These are phyloP conservation scores for Diphasiastrum complanatum DNA, from an alignment of 83 land plant species.

Conservation along the genomic window DNA sequence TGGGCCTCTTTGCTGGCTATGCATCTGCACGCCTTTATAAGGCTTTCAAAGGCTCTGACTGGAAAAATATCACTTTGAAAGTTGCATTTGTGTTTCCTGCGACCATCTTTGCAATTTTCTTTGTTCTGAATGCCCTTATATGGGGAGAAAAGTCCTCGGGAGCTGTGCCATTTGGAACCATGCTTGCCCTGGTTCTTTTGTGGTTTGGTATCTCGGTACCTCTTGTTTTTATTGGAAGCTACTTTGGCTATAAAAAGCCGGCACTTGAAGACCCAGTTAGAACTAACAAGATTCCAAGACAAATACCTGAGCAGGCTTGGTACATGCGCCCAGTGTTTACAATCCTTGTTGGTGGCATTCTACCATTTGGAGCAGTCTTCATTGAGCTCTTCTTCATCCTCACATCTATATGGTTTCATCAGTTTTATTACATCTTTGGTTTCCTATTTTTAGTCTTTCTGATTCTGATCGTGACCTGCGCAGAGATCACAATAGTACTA, in stretches of 20 bases:
- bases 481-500: slow-evolving; percentile 15
- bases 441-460: slow-evolving; percentile 17
- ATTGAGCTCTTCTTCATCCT: too few species aligned
- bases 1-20: slow-evolving; percentile 4
- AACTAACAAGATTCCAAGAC: slow-evolving; percentile 8
- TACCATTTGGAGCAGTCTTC: too few species aligned
- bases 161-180: slow-evolving; percentile 15
- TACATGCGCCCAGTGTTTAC: slow-evolving; percentile 10
- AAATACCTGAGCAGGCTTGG: too few species aligned
- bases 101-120: neutral
- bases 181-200: slow-evolving; percentile 6
- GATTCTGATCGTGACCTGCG: slow-evolving; percentile 12
- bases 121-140: slow-evolving; percentile 1
- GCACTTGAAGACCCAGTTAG: slow-evolving; percentile 7
- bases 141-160: slow-evolving; percentile 19
- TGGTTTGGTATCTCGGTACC: slow-evolving; percentile 19
- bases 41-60: slow-evolving; percentile 9
- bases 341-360: slow-evolving; percentile 7
- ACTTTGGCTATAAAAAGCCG: slow-evolving; percentile 10
- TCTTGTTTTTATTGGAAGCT: slow-evolving; percentile 12
- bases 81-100: slow-evolving; percentile 8
- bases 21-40: slow-evolving; percentile 9
- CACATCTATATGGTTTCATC: too few species aligned
- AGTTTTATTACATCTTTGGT: slow-evolving; percentile 16
- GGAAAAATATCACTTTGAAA: slow-evolving; percentile 9